Conservation (phyloP, 805 yeast genomes). For the Cyberlindnera samutprakarnensis region DNA sequence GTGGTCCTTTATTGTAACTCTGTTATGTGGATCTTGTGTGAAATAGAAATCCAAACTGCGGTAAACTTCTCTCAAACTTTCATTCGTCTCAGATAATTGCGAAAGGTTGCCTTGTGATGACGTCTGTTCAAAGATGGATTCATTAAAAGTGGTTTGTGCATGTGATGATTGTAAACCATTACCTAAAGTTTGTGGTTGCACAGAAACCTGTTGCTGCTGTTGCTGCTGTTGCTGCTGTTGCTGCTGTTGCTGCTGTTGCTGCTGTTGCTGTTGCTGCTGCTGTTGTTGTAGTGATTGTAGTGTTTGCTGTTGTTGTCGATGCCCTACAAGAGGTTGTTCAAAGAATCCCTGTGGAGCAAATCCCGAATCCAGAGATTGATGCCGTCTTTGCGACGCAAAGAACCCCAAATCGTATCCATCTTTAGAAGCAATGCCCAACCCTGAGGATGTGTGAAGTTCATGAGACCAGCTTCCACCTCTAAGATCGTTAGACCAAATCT, state of each 20-base stretch:
- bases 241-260: conserved; percentile 1
- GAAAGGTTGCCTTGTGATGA: too few species aligned
- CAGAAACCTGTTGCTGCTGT: not conserved
- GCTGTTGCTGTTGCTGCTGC: not conserved
- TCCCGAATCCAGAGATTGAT: not conserved
- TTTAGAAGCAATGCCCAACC: too few species aligned
- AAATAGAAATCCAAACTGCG: conserved; percentile 18
- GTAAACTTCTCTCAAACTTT: conserved; percentile 12
- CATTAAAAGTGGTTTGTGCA: conserved; percentile 6
- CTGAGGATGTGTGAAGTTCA: too few species aligned
- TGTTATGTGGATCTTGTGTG: conserved; percentile 16
- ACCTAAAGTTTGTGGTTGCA: not conserved
- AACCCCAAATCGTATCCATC: too few species aligned
- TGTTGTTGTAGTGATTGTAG: not conserved
- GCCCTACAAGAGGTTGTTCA: too few species aligned
- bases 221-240: conserved; percentile 1
- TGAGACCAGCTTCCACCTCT: too few species aligned
- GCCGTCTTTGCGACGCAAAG: not conserved
- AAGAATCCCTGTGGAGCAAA: too few species aligned
- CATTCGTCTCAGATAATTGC: conserved; percentile 12
- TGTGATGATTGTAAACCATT: too few species aligned
- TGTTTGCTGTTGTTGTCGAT: too few species aligned
- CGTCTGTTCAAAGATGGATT: conserved; percentile 6
- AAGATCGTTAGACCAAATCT: conserved; percentile 1
- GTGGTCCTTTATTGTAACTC: conserved; percentile 15